Percentiles rank a stretch among this genome's conserved stretches.
Evolutionary conservation across 225 moss, liverwort and hornwort genomes (phyloP).

Genomic region (Straminergon stramineum): DNA sequence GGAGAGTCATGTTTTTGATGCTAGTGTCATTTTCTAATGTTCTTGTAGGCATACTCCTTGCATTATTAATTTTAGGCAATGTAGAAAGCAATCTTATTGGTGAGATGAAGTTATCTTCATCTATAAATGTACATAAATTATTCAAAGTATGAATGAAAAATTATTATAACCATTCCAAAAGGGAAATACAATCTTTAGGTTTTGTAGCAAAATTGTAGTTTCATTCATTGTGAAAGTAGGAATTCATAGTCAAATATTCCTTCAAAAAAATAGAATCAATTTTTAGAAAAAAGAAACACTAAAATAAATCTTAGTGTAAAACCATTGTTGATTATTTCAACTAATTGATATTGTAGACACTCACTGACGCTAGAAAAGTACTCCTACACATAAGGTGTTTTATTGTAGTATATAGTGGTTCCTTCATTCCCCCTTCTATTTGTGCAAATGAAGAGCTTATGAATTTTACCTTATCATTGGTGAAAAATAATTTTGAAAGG

Average conservation of each 20-base stretch:
- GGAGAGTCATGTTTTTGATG: not conserved
- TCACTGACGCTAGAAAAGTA: accelerated
- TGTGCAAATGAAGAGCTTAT: not conserved
- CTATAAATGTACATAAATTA: not conserved
- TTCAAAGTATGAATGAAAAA: not conserved
- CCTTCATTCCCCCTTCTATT: not conserved
- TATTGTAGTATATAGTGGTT: no score
- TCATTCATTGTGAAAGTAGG: not conserved
- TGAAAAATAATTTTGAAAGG: not conserved
- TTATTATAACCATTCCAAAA: accelerated
- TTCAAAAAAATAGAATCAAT: no score
- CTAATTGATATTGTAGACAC: not conserved
- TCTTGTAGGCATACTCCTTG: not conserved
- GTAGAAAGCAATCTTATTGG: not conserved
- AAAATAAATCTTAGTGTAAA: accelerated
- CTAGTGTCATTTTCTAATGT: no score
- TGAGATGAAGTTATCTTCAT: not conserved
- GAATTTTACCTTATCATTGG: not conserved
- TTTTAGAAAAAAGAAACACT: accelerated
- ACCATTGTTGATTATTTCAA: not conserved
- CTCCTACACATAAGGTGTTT: accelerated
- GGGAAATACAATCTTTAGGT: accelerated
- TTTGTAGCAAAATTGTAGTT: not conserved
- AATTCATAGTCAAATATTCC: no score
- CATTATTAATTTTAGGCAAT: not conserved